These are phyloP conservation scores for Sclerotinia glacialis DNA, from an alignment of 2,329 filamentous ascomycete species.

Conservation along the genomic window DNA sequence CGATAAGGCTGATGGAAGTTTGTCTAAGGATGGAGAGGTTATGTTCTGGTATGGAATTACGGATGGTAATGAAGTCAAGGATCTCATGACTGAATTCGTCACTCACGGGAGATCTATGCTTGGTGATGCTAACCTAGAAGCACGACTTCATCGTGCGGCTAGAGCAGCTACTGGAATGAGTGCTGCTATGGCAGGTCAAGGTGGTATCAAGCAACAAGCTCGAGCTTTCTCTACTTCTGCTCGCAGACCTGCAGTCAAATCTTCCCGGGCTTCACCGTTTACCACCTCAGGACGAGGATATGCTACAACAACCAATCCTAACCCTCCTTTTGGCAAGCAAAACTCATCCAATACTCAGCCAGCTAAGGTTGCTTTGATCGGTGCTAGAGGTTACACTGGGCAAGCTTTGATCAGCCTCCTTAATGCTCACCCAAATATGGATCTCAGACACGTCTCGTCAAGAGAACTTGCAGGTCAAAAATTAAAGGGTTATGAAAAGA, in stretches of 20 bases:
- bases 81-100: slow-evolving; percentile 82
- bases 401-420: slow-evolving; percentile 85
- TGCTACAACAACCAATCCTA: slow-evolving; percentile 73
- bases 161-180: slow-evolving; percentile 62
- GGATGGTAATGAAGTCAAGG: slow-evolving; percentile 73
- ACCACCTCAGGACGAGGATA: slow-evolving; percentile 47
- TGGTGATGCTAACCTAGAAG: slow-evolving; percentile 82
- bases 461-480: slow-evolving; percentile 86
- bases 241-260: slow-evolving; percentile 41
- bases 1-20: slow-evolving; percentile 90
- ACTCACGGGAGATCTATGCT: slow-evolving; percentile 82
- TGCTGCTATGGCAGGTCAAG: slow-evolving; percentile 43
- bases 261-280: slow-evolving; percentile 21
- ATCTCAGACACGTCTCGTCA: slow-evolving; percentile 87
- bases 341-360: slow-evolving; percentile 79
- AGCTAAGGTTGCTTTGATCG: slow-evolving; percentile 81
- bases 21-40: slow-evolving; percentile 80
- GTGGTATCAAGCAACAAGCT: slow-evolving; percentile 56
- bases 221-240: slow-evolving; percentile 65
- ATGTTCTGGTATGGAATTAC: slow-evolving; percentile 91
- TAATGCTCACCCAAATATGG: slow-evolving; percentile 84
- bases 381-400: slow-evolving; percentile 90
- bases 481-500: slow-evolving; percentile 86
- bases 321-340: slow-evolving; percentile 84
- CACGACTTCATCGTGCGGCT: slow-evolving; percentile 76